phyloP scores from a whole-genome alignment of 148 eudicot genomes.

The Cornus florida region DNA sequence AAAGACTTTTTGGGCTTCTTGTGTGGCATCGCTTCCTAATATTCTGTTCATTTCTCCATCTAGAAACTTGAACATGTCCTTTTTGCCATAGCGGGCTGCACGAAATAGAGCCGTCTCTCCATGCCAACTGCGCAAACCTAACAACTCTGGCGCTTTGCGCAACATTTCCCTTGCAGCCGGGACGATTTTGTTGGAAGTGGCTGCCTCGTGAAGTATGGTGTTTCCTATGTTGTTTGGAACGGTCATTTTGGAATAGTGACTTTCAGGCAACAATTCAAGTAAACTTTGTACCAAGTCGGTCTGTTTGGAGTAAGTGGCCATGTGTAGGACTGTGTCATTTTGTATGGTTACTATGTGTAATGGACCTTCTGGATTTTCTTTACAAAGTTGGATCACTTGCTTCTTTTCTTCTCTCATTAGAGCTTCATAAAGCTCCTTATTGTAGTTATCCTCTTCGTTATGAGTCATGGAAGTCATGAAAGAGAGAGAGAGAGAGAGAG shows the following conservation, averaged over 20 bases:
- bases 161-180: neutral
- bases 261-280: neutral
- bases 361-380: neutral
- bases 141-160: neutral
- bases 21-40: neutral
- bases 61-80: neutral
- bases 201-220: constrained; percentile 11
- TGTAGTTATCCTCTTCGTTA: neutral
- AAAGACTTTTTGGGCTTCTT: neutral
- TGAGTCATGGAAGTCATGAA: neutral
- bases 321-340: constrained; percentile 11
- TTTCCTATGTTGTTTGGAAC: neutral
- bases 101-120: constrained; percentile 10
- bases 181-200: neutral
- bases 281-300: neutral
- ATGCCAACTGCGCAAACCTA: neutral
- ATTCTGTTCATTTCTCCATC: neutral
- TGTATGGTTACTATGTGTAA: constrained; percentile 1
- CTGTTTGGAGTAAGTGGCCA: neutral
- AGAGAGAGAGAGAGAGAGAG: too few species aligned
- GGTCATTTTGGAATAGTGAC: too few species aligned
- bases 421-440: neutral
- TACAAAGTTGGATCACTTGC: neutral
- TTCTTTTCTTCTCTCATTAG: neutral
- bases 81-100: constrained; percentile 1